Base-by-base conservation (phyloP, 495 filamentous ascomycete genomes). In the Massariosphaeria phaeospora region DNA sequence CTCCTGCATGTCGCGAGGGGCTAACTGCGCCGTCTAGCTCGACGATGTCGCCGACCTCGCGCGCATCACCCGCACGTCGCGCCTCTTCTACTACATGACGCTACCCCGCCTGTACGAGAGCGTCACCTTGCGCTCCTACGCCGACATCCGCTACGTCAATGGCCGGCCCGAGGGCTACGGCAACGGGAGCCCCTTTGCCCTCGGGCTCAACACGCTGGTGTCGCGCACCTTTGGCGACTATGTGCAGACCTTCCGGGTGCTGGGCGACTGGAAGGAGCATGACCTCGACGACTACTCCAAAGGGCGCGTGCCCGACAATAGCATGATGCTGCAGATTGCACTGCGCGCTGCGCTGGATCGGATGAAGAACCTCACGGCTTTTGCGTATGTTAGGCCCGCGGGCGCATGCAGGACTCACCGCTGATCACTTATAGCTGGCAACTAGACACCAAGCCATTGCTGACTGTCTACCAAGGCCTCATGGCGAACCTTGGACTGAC, bases 21-120 rank as follows among this genome's bases (percentile, higher is more conserved):
- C 36, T 48, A 18, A 43, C 34, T 17, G 36, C 31, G 50, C 35
- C 54, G 47, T 57, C 26, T 48, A 77, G 73, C 64, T 84, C 45
- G 77, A 83, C 29, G 74, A 80, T 65, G 68, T 72, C 20, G 76
- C 66, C 43, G 80, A 83, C 54, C 73, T 83, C 13, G 78, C 80
- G 21, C 71, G 79, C 31, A 56, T 81, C 21, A 80, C 77, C 59
- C 75, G 79, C 49, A 81, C 80, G 54, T 83, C 78, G 62, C 76
- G 81, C 1, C 72, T 84, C 27, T 73, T 84, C 62, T 79, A 84
- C 57, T 84, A 84, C 61, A 83, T 84, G 79, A 70, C 75, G 38
- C 70, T 83, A 2, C 81, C 81, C 6, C 78, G 76, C 59, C 75
- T 84, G 23, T 84, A 84, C 64, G 70, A 69, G 62, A 69, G 70